These are phyloP conservation scores for Microbotryum intermedium DNA, from an alignment of 1,284 basidiomycete species.

Conservation along the genomic window DNA sequence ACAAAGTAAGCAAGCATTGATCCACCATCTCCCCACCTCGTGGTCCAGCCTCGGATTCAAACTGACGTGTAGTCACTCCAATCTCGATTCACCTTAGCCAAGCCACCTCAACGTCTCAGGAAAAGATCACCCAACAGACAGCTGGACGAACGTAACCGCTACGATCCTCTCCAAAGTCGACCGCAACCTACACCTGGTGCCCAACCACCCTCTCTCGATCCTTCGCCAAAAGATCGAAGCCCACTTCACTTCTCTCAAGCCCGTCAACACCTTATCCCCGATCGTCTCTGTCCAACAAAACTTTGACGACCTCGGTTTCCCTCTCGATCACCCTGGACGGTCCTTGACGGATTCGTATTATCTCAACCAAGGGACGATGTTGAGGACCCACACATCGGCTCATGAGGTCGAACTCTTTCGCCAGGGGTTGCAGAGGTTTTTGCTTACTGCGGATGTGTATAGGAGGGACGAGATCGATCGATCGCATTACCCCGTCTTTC, in stretches of 20 bases:
- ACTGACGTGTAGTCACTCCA: neutral
- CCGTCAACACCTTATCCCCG: constrained; percentile 56
- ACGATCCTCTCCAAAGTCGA: constrained; percentile 68
- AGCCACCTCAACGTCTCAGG: neutral
- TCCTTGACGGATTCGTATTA: constrained; percentile 90
- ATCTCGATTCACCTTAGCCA: neutral
- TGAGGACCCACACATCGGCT: constrained; percentile 93
- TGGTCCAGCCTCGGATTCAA: neutral
- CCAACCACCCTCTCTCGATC: constrained; percentile 75
- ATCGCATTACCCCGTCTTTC: constrained; percentile 95
- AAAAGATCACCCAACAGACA: constrained; percentile 45
- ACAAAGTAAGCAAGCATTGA: no score
- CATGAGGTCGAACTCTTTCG: constrained; percentile 92
- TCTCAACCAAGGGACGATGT: constrained; percentile 78
- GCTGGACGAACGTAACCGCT: constrained; percentile 73
- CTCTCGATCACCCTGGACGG: constrained; percentile 85
- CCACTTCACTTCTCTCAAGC: constrained; percentile 64
- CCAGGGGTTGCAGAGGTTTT: constrained; percentile 67
- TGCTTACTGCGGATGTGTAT: constrained; percentile 97
- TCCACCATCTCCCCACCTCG: neutral
- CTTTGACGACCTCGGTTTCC: constrained; percentile 95
- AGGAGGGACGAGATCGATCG: constrained; percentile 95
- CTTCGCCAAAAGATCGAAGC: constrained; percentile 76
- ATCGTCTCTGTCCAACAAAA: constrained; percentile 85
- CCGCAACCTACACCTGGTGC: constrained; percentile 64